These are phyloP conservation scores for Drosera capensis DNA, from an alignment of 148 eudicot genomes.

Conservation along the genomic window DNA sequence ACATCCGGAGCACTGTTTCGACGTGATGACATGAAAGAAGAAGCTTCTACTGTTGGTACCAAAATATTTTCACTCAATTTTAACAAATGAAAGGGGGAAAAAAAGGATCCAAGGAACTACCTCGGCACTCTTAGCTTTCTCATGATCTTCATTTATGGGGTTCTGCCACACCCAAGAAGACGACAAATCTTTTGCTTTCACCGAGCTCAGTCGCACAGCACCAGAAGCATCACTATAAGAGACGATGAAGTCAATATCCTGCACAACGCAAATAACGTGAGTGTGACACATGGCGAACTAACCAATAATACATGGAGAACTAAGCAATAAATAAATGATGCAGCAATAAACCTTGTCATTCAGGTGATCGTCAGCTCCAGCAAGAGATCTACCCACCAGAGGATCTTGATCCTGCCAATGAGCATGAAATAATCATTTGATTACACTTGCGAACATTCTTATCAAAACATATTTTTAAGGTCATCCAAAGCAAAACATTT, in stretches of 20 bases:
- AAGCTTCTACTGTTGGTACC: background rate
- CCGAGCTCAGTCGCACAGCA: conserved; percentile 48
- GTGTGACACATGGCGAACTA: conserved; percentile 10
- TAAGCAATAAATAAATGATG: conserved; percentile 7
- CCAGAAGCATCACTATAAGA: conserved; percentile 83
- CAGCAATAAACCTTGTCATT: conserved; percentile 45
- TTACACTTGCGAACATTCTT: background rate
- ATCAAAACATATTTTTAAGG: background rate
- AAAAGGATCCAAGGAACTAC: conserved; percentile 18
- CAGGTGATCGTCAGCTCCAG: conserved; percentile 20
- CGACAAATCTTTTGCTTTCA: conserved; percentile 72
- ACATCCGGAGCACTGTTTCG: background rate
- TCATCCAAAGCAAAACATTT: background rate
- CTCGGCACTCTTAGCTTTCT: conserved; percentile 23
- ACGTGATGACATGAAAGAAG: background rate
- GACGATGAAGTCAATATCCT: conserved; percentile 91
- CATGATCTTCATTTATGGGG: conserved; percentile 28
- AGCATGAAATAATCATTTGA: background rate
- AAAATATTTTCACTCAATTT: background rate
- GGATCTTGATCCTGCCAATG: conserved; percentile 32
- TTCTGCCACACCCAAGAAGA: conserved; percentile 94
- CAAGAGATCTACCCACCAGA: conserved; percentile 10
- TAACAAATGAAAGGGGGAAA: conserved; percentile 2
- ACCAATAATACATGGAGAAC: conserved; percentile 9
- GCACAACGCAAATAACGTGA: conserved; percentile 19